Conservation (phyloP, 208 protist genomes). For the Leishmania aethiopica region DNA sequence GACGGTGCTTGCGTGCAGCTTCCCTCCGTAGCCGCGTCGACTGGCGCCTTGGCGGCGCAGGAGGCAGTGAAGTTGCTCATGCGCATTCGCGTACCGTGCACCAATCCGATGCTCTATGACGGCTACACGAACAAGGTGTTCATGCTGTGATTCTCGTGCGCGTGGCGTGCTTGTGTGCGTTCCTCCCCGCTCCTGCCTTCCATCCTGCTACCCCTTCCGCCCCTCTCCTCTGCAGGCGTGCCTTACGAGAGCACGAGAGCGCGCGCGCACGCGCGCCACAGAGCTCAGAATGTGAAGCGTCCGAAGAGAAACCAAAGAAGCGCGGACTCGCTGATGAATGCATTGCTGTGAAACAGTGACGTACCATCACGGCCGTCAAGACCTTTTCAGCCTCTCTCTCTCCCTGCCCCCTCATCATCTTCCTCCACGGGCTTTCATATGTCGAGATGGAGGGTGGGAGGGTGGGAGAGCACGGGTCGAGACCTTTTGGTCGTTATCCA, state of each 20-base stretch:
- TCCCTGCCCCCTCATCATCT: not conserved
- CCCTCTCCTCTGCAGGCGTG: not conserved
- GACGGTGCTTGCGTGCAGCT: conserved; percentile 75
- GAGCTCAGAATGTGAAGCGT: not conserved
- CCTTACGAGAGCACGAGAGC: not conserved
- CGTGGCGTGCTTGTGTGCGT: not conserved
- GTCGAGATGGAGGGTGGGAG: not conserved
- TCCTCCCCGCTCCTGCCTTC: not conserved
- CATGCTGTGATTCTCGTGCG: conserved; percentile 8
- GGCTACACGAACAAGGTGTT: conserved; percentile 64
- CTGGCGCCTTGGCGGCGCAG: conserved; percentile 95
- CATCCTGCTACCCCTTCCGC: not conserved
- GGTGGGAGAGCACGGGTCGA: not conserved
- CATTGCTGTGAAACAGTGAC: not conserved
- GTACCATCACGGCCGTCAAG: not conserved
- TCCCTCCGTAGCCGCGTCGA: conserved; percentile 87
- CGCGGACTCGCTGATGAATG: not conserved
- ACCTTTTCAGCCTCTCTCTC: not conserved
- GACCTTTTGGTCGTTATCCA: not conserved
- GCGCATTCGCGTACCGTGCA: conserved; percentile 85
- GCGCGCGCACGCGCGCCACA: too few species aligned
- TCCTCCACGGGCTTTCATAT: not conserved
- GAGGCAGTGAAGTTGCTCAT: conserved; percentile 97
- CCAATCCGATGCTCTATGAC: conserved; percentile 93
- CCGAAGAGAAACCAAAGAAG: not conserved